Evolutionary conservation across 23 red algal genomes (phyloP).

Genomic region (Agarophyton chilense): DNA sequence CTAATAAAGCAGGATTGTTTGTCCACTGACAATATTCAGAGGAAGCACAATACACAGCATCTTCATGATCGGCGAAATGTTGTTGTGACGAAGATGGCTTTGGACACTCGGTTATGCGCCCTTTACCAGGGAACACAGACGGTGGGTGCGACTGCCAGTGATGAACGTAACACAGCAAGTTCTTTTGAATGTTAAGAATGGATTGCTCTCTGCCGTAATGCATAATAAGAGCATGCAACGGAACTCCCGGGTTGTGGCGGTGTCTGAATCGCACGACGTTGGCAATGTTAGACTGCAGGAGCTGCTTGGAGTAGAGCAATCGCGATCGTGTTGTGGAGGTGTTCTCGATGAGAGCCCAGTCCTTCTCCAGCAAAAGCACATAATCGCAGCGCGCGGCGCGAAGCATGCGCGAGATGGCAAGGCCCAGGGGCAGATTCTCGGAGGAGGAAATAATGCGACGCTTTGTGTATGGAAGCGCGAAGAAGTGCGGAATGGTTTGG

Average conservation of each 20-base stretch:
- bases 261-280: conserved; percentile 62
- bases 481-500: conserved; percentile 1
- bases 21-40: conserved; percentile 66
- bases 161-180: conserved; percentile 64
- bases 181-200: conserved; percentile 50
- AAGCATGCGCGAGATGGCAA: conserved; percentile 52
- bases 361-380: conserved; percentile 68
- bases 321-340: not conserved
- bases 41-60: conserved; percentile 30
- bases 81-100: not conserved
- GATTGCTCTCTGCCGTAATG: conserved; percentile 63
- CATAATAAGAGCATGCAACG: conserved; percentile 69
- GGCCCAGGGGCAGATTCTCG: conserved; percentile 51
- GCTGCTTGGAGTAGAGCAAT: conserved; percentile 14
- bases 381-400: conserved; percentile 15
- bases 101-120: conserved; percentile 18
- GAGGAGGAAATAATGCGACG: conserved; percentile 20
- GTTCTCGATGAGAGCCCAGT: conserved; percentile 56
- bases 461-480: not conserved
- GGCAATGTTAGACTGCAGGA: conserved; percentile 22
- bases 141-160: conserved; percentile 58
- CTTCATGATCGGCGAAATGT: not conserved
- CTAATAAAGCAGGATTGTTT: conserved; percentile 58
- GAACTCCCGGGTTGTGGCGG: conserved; percentile 55
- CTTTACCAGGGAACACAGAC: conserved; percentile 30